These are phyloP conservation scores for rapeseed (Brassica napus) DNA, from an alignment of 345 rosid genomes.

Conservation along the genomic window DNA sequence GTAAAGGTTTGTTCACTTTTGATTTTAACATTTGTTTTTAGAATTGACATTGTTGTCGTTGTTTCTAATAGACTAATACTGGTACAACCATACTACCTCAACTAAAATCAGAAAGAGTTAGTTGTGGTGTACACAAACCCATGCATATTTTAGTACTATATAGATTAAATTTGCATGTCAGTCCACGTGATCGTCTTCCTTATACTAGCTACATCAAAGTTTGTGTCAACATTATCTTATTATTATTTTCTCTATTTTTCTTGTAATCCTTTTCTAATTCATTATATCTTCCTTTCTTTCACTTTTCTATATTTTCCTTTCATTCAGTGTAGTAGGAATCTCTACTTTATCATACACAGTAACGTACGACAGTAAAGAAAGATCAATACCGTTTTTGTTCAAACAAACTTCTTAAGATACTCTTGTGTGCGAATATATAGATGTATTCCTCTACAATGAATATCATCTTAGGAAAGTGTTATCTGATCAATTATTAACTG, in stretches of 20 bases:
- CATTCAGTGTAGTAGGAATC: not conserved
- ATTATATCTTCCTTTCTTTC: not conserved
- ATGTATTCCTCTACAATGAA: not conserved
- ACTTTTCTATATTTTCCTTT: not conserved
- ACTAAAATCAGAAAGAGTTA: constrained; percentile 30
- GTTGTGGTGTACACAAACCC: constrained; percentile 35
- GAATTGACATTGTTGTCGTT: not conserved
- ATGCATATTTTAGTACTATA: constrained; percentile 9
- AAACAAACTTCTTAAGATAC: not conserved
- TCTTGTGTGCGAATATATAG: not conserved
- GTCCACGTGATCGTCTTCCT: constrained; percentile 33
- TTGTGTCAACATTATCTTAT: constrained; percentile 31
- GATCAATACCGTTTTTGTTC: not conserved
- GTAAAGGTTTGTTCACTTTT: not conserved
- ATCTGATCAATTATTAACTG: constrained; percentile 1
- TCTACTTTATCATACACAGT: not conserved
- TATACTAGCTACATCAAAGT: constrained; percentile 30
- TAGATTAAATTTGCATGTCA: constrained; percentile 39
- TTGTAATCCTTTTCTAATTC: not conserved
- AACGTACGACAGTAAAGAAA: not conserved
- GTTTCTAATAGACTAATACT: not conserved
- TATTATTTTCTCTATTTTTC: not conserved
- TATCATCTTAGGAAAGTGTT: not conserved
- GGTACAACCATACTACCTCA: constrained; percentile 28
- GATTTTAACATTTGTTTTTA: not conserved